Conservation (phyloP, 129 eudicot genomes). For the Solidago caesia region DNA sequence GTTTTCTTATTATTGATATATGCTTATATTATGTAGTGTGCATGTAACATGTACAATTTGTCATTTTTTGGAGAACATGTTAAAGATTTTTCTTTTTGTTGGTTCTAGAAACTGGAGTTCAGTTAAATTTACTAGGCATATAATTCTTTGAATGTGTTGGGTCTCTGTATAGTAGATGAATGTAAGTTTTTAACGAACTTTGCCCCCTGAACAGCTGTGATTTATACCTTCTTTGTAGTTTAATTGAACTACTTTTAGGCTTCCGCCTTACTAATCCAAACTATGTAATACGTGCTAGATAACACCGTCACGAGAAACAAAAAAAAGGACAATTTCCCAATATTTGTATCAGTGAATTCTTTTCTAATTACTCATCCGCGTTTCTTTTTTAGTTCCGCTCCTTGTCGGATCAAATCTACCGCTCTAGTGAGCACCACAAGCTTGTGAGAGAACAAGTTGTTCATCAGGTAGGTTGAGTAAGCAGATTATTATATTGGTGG, state of each 20-base stretch:
- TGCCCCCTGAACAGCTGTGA: no score
- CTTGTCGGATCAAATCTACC: constrained; percentile 83
- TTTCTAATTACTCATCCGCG: constrained; percentile 12
- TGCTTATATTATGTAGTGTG: background rate
- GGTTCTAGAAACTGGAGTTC: background rate
- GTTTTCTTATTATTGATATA: background rate
- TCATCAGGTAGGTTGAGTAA: constrained; percentile 48
- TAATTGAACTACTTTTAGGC: no score
- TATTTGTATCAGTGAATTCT: background rate
- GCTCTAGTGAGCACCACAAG: constrained; percentile 68
- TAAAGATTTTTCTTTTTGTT: background rate
- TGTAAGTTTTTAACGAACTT: no score
- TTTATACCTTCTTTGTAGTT: no score
- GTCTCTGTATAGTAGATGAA: no score
- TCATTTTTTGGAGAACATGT: background rate
- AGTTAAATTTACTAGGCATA: background rate
- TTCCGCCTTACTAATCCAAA: no score
- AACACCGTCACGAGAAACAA: no score
- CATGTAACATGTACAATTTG: background rate
- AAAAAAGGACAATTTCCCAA: no score
- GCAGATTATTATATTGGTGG: background rate
- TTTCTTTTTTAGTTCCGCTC: constrained; percentile 64
- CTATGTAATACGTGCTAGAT: no score
- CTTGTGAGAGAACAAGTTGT: constrained; percentile 77
- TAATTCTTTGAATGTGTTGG: no score